Evolutionary conservation across 352 stramenopile genomes (phyloP), one percentile per base, ranked within the genome.

Genomic region (Phytophthora chlamydospora): DNA sequence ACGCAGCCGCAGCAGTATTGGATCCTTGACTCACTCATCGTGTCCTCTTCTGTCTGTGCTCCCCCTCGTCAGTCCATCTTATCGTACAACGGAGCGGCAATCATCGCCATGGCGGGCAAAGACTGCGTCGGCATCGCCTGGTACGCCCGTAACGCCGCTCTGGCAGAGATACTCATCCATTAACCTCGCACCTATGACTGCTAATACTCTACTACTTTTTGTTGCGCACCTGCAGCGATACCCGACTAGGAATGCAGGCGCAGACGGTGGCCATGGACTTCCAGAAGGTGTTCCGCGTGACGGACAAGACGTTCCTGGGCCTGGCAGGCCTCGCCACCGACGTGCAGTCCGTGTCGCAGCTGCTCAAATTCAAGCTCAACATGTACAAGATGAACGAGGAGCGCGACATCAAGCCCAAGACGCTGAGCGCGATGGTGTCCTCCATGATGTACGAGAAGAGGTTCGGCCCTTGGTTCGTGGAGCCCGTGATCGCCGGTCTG

Each of bases 301-400:
- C 85, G 47, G 93, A 99, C 78, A 96, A 96, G 68, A 73, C 91
- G 48, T 98, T 98, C 60, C 85, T 99, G 24, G 98, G 98, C 6
- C 76, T 99, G 33, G 93, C 97, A 10, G 98, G 98, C 16, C 79
- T 99, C n/a, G 97, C 93, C 41, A 98, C 96, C 16, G 98, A 99
- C 72, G 97, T 99, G 16, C 96, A 99, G 74, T 99, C 96, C 11
- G 80, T 99, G 34, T 92, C 97, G 57, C 92, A 99, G 73, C 67
- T 98, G 62, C 79, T 99, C 24, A 94, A 95, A 62, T 97, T 97
- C 73, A 90, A 97, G 78, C 61, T 97, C 49, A 98, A 98, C 75
- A 91, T 99, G 74, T 99, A 99, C 81, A 98, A 98, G 78, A 94
- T 99, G 59, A 83, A 94, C 46, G 98, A 99, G 74, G 96, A 99